Evolutionary conservation across 768 basidiomycete species (phyloP), one percentile per base, ranked within the genome.

Genomic region (Phanerochaete sordida): DNA sequence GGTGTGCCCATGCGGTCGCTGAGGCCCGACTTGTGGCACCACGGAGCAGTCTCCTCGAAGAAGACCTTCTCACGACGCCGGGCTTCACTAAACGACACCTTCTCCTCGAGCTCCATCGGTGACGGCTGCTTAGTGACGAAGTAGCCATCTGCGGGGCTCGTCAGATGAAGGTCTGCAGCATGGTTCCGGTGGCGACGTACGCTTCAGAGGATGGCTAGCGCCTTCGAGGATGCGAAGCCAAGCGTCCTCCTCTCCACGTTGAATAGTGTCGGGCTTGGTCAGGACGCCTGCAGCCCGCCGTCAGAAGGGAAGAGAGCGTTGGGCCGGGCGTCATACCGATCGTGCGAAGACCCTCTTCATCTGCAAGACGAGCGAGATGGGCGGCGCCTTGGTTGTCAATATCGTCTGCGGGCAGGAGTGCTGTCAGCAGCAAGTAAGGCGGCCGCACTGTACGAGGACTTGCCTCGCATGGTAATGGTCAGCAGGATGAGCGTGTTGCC

Each of bases 331-430:
- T n/a, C n/a, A n/a, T n/a, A 87, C 89, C 88, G 21, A 91, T 85
- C 0, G 88, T 91, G 2, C 87, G 76, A 48, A 76, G 77, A 0
- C 88, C 87, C 0, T 79, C 70, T 0, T 82, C 81, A 60, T 90
- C 88, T 44, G 78, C 72, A 13, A 73, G 52, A 62, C 83, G 85
- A 0, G 86, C 84, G 0, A 91, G 73, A 19, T 79, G 73, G 57
- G 86, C 83, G 0, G 90, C 88, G 0, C 85, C 87, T 69, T 90
- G 88, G 44, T 88, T 91, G 62, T 90, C 87, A 12, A 87, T 87
- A 62, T 91, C 88, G 57, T 87, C 90, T 90, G n/a, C n/a, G n/a
- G n/a, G n/a, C n/a, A 50, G 13, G 11, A 31, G 27, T 39, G 2
- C 50, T 21, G 21, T 57, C 12, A 46, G 39, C 4, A 13, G 23